Evolutionary conservation across 108 stramenopile genomes (phyloP), one percentile per base, ranked within the genome.

Genomic region (Pseudonitzschia multistriata): DNA sequence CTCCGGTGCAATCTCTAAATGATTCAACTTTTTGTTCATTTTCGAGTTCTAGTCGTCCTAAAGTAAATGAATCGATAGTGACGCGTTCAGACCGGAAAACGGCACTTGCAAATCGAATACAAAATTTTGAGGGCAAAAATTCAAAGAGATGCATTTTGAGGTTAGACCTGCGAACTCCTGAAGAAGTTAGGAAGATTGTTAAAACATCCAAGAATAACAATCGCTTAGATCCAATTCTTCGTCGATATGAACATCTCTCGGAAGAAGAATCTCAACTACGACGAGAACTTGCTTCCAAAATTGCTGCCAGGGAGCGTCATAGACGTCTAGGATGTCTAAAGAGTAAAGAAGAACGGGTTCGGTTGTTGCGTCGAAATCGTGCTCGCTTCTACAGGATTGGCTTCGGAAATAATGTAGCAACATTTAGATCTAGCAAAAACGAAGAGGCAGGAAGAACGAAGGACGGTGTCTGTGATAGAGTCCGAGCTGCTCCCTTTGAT

Each of bases 161-260:
- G 19, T 3, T 59, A 63, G 62, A 62, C 10, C 35, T 72, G 33
- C 34, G 64, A 1, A 72, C 52, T 54, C 71, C 71, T 5, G 22
- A 52, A 40, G 71, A 72, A 52, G 71, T 72, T 50, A 50, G 40
- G 21, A 37, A 50, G 52, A 35, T 72, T 10, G 62, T 72, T 36
- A 40, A 48, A 33, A 21, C 59, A 0, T 59, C 70, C 5, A 28
- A 10, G 54, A 70, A 53, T 19, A 49, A 50, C 39, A 17, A 53
- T 52, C 49, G 49, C 30, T 33, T 67, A 29, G 66, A 52, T 53
- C 13, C 22, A 5, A 67, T 67, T 67, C 66, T 67, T 52, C 2
- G 7, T 21, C 66, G 33, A 52, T 67, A 67, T 31, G 66, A 72
- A 35, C 24, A 64, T 40, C 45, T 64, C 6, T 40, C 62, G 8